phyloP scores from a whole-genome alignment of 495 filamentous ascomycete genomes.

The Cercophora scortea region DNA sequence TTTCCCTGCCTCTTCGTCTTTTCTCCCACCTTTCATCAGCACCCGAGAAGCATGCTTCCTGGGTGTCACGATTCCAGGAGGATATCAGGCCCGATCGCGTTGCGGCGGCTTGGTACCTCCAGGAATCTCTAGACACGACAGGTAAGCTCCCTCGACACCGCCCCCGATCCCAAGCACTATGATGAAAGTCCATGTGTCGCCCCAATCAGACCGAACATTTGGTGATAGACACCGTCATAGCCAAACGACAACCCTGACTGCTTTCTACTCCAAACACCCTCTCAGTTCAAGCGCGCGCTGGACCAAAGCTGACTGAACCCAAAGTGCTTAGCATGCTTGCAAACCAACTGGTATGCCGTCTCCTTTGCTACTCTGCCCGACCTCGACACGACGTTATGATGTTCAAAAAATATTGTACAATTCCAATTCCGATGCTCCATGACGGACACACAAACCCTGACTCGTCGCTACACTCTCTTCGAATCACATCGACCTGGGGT shows the following conservation, averaged over 20 bases:
- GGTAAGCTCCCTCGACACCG: slow-evolving; percentile 18
- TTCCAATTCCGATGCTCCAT: slow-evolving; percentile 53
- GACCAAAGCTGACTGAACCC: no score
- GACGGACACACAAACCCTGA: slow-evolving; percentile 34
- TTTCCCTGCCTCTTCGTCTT: background rate
- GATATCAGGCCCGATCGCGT: no score
- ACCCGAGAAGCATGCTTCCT: slow-evolving; percentile 20
- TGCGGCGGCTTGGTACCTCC: no score
- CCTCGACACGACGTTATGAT: slow-evolving; percentile 36
- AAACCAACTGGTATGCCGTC: background rate
- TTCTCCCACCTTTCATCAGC: background rate
- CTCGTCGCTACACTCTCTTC: slow-evolving; percentile 33
- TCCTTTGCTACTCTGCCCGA: background rate
- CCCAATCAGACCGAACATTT: slow-evolving; percentile 75
- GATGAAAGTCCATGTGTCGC: slow-evolving; percentile 83
- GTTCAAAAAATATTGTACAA: slow-evolving; percentile 47
- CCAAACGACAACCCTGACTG: slow-evolving; percentile 83
- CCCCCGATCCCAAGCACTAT: slow-evolving; percentile 32
- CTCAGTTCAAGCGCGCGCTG: no score
- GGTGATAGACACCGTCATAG: slow-evolving; percentile 84
- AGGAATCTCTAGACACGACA: slow-evolving; percentile 3
- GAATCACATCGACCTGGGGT: no score
- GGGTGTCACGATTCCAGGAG: background rate
- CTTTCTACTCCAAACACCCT: background rate
- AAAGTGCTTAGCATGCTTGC: slow-evolving; percentile 2